Percentiles rank a stretch among this genome's conserved stretches.
These are phyloP conservation scores for Botrytis galanthina DNA, from an alignment of 2,329 filamentous ascomycete genomes.

Conservation along the genomic window DNA sequence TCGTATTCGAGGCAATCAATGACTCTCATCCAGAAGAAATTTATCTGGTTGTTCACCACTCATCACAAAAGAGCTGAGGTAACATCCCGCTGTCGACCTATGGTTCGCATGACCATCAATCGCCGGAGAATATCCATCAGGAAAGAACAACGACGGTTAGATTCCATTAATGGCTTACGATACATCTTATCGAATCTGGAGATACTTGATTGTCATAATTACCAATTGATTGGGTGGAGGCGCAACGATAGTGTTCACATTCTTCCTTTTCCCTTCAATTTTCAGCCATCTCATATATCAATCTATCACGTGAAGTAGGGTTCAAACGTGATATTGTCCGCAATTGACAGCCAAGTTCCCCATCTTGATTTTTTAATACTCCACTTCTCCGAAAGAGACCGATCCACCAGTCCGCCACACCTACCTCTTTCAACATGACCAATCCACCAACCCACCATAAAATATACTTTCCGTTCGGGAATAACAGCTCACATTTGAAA, in stretches of 20 bases:
- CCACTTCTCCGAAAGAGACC: constrained; percentile 2
- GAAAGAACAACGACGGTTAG: neutral
- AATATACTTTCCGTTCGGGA: constrained; percentile 7
- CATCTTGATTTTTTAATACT: neutral
- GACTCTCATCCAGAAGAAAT: neutral
- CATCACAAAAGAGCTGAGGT: neutral
- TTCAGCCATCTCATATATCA: neutral
- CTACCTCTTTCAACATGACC: neutral
- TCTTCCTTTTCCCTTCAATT: neutral
- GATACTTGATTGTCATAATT: neutral
- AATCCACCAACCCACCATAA: neutral
- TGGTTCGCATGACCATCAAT: neutral
- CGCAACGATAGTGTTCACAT: neutral
- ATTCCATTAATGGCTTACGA: neutral
- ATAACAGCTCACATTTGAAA: constrained; percentile 7
- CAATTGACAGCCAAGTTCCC: neutral
- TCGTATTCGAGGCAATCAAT: neutral
- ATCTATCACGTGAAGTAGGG: neutral
- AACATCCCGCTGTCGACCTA: neutral
- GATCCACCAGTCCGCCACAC: neutral
- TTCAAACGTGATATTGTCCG: neutral
- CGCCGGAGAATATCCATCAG: neutral
- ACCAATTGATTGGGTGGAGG: neutral
- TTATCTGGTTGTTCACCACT: neutral
- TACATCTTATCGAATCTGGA: neutral